A percentile compares a stretch with the other conserved stretches of the same genome.
Conservation (phyloP, 169 alveolate species). For the Plasmodium vivax region DNA sequence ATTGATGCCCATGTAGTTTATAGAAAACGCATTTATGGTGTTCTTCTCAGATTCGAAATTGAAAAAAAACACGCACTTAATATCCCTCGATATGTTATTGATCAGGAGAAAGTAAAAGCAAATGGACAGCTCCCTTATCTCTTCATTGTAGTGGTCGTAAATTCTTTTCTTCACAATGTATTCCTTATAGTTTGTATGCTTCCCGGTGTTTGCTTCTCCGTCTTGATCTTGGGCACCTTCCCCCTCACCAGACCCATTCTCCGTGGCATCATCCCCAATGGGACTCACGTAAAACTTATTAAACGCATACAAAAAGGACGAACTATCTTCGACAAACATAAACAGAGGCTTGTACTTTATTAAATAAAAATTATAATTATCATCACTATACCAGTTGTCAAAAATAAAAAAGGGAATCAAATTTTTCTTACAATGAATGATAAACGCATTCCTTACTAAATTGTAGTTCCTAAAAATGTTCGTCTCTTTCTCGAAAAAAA, state of each 20-base stretch:
- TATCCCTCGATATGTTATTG: constrained; percentile 53
- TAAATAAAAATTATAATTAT: constrained; percentile 72
- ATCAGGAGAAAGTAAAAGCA: constrained; percentile 63
- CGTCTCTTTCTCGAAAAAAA: constrained; percentile 74
- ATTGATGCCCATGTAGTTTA: constrained; percentile 47
- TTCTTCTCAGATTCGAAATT: constrained; percentile 59
- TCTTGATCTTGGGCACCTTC: background rate
- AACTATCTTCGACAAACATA: constrained; percentile 84
- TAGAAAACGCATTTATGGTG: constrained; percentile 66
- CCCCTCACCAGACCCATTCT: background rate
- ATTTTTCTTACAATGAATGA: constrained; percentile 78
- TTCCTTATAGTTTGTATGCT: constrained; percentile 76
- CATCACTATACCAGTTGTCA: constrained; percentile 81
- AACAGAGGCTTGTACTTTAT: constrained; percentile 80
- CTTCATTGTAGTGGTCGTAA: constrained; percentile 62
- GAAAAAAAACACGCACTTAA: constrained; percentile 55
- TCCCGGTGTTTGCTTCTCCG: constrained; percentile 37
- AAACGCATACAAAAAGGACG: constrained; percentile 81
- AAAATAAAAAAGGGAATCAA: constrained; percentile 74
- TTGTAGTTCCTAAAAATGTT: constrained; percentile 38
- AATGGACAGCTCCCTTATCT: constrained; percentile 54
- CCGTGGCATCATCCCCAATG: background rate
- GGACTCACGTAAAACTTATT: constrained; percentile 77
- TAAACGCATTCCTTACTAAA: constrained; percentile 78
- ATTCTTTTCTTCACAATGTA: constrained; percentile 70